These are phyloP conservation scores for Microdochium nivale DNA, from an alignment of 2,329 filamentous ascomycete species.

Conservation along the genomic window DNA sequence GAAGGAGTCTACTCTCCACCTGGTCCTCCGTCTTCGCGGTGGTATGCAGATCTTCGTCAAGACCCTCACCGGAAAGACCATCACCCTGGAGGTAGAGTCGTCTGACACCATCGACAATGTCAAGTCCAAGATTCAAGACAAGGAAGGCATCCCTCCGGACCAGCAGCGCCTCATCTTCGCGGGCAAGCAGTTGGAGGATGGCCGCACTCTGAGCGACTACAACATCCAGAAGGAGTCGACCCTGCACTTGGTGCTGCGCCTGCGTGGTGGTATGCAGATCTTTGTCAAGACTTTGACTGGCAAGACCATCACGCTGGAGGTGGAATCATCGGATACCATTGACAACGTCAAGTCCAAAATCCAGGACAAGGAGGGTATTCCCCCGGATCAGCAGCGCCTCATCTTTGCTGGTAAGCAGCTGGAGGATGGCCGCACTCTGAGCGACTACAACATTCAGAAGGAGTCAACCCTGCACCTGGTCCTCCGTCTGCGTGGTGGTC, in stretches of 20 bases:
- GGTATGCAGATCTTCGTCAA: constrained; percentile 89
- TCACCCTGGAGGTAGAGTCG: constrained; percentile 83
- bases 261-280: constrained; percentile 74
- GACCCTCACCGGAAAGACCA: constrained; percentile 86
- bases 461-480: constrained; percentile 65
- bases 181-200: constrained; percentile 89
- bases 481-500: constrained; percentile 61
- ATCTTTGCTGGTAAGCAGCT: constrained; percentile 66
- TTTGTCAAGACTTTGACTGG: constrained; percentile 65
- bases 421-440: constrained; percentile 70
- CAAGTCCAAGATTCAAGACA: constrained; percentile 87
- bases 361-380: constrained; percentile 65
- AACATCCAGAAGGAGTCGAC: constrained; percentile 94
- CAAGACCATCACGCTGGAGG: constrained; percentile 62
- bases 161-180: constrained; percentile 92
- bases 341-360: constrained; percentile 66
- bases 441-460: constrained; percentile 85
- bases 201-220: constrained; percentile 85
- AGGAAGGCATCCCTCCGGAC: constrained; percentile 89
- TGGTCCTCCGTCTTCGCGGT: constrained; percentile 81
- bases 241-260: constrained; percentile 70
- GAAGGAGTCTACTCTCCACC: constrained; percentile 80
- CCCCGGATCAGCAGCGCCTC: constrained; percentile 61
- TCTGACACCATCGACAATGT: constrained; percentile 92
- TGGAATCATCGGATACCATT: constrained; percentile 60